Base-by-base conservation (phyloP, 1,139 yeast genomes). In the Suhomyces panamericanus region DNA sequence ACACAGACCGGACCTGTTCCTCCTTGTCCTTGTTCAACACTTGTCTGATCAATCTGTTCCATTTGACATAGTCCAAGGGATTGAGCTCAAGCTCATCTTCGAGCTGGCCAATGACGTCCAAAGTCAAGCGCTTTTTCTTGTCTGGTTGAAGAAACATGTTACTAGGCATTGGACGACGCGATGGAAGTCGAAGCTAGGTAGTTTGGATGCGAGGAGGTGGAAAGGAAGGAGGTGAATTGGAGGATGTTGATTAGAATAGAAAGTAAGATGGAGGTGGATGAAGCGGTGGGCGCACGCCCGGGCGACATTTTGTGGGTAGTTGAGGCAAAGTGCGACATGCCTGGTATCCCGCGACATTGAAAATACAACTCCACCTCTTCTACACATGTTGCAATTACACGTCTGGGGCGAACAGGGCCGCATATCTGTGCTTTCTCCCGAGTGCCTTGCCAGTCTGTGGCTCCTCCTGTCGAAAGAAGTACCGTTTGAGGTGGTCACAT, bases 31-130 rank as follows among this genome's bases (percentile, higher is more conserved):
- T 80, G 22, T 70, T 63, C 39, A 80, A 73, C 10, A 77, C 78
- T 49, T 74, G 78, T 26, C 75, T 73, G 41, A 87, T 76, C 46
- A 85, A 70, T 52, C 73, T 74, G 42, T 71, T 62, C 87, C 93
- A 85, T 41, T 78, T 69, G 9, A 63, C 56, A 44, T 82, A 74
- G 59, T 87, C 81, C 27, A 77, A 67, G 5, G 83, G 84, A 48
- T 83, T 70, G n/a, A 63, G 70, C 46, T 76, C 78, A 35, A 86
- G 63, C 24, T 73, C 76, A 49, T 83, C 89, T 54, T 84, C 83
- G 30, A 86, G 70, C 49, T 73, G 77, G 9, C 83, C 83, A 36
- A 79, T 73, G 32, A 74, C 70, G 52, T 80, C 86, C 44, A 74
- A 55, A 4, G 73, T 57, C 48, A 69, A 55, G 41, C 73, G 54